Percentiles rank a stretch among this genome's conserved stretches.
phyloP scores from a whole-genome alignment of 2,329 filamentous ascomycete species.

The Trichophaea hybrida region DNA sequence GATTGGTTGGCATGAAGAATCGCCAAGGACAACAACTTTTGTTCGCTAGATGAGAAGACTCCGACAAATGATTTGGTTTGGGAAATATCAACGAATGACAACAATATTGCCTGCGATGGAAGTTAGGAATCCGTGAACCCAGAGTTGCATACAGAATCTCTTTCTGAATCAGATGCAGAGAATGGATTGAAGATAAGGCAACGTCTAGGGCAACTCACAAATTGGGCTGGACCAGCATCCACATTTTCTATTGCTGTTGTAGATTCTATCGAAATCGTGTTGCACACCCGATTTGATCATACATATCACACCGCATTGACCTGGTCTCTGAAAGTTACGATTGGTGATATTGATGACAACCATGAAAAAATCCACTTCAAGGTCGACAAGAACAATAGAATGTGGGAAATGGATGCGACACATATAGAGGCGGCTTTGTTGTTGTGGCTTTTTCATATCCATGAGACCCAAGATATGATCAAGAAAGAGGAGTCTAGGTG shows the following conservation, averaged over 20 bases:
- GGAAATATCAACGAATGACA: not conserved
- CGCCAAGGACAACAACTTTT: not conserved
- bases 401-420: conserved; percentile 22
- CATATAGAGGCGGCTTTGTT: conserved; percentile 29
- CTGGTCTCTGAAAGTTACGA: not conserved
- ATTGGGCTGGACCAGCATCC: not conserved
- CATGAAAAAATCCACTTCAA: not conserved
- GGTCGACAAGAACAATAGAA: not conserved
- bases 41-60: too few species aligned
- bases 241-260: not conserved
- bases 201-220: not conserved
- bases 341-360: not conserved
- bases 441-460: conserved; percentile 27
- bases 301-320: not conserved
- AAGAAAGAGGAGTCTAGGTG: not conserved
- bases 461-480: not conserved
- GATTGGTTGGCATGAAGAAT: conserved; percentile 18
- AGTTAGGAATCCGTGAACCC: not conserved
- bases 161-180: not conserved
- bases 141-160: not conserved
- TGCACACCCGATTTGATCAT: conserved; percentile 1
- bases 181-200: not conserved
- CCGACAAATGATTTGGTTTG: too few species aligned
- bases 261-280: not conserved
- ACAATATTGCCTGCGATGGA: too few species aligned